phyloP scores from a whole-genome alignment of 2,329 filamentous ascomycete species.

The Botrytis tulipae region DNA sequence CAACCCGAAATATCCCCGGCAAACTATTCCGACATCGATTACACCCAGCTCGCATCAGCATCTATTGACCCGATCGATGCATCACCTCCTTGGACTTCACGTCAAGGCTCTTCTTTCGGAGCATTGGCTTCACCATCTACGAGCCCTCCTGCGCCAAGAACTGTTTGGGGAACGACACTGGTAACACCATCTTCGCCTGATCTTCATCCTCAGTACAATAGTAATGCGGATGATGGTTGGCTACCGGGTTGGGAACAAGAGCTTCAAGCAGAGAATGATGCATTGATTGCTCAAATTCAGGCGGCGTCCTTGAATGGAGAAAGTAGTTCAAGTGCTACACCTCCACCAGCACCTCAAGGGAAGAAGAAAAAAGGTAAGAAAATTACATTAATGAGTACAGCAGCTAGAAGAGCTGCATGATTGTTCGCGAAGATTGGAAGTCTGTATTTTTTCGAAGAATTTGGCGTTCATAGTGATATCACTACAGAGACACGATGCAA shows the following conservation, averaged over 20 bases:
- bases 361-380: conserved; percentile 73
- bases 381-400: conserved; percentile 69
- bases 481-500: conserved; percentile 11
- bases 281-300: conserved; percentile 57
- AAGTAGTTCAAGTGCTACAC: conserved; percentile 22
- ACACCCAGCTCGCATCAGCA: conserved; percentile 61
- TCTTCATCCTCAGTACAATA: conserved; percentile 40
- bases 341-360: conserved; percentile 17
- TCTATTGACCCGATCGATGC: conserved; percentile 46
- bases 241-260: conserved; percentile 80
- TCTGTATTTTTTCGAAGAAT: conserved; percentile 8
- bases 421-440: conserved; percentile 7
- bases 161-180: conserved; percentile 87
- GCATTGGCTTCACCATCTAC: conserved; percentile 76
- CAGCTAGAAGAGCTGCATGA: conserved; percentile 43
- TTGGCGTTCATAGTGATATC: conserved; percentile 14
- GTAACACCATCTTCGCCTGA: conserved; percentile 59
- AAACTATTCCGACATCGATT: conserved; percentile 57
- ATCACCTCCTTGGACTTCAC: conserved; percentile 54
- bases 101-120: conserved; percentile 60
- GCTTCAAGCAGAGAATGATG: conserved; percentile 58
- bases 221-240: conserved; percentile 73
- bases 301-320: conserved; percentile 47
- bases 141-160: conserved; percentile 72
- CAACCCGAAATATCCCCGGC: conserved; percentile 50